Evolutionary conservation across 139 green algal genomes (phyloP).

Genomic region (Chlamydomonas sp.): DNA sequence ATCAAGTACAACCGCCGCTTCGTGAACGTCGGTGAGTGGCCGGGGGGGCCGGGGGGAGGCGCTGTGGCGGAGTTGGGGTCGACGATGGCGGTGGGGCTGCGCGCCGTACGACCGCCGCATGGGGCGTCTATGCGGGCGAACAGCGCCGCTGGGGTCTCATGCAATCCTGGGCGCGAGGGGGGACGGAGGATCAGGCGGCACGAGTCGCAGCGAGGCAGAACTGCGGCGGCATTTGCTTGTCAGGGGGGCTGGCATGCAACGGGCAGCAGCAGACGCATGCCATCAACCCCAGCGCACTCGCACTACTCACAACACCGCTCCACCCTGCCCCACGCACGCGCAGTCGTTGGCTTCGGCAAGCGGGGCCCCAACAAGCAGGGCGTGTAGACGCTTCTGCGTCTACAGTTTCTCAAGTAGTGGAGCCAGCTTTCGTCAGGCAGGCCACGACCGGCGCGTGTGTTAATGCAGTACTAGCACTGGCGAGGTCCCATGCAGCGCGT

Average conservation of each 20-base stretch:
- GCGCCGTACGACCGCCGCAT: not conserved
- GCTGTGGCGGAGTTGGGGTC: no score
- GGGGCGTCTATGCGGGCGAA: not conserved
- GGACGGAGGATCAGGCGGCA: not conserved
- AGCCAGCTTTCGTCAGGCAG: not conserved
- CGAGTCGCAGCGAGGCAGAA: not conserved
- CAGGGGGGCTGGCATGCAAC: no score
- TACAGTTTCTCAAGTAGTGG: not conserved
- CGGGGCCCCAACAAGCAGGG: constrained; percentile 73
- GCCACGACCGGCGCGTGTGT: not conserved
- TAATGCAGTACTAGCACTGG: not conserved
- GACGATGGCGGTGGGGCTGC: no score
- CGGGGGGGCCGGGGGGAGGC: not conserved
- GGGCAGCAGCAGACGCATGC: no score
- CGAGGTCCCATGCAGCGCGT: not conserved
- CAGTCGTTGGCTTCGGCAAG: constrained; percentile 83
- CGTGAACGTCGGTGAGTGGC: constrained; percentile 54
- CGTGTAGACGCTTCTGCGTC: not conserved
- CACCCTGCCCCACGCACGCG: not conserved
- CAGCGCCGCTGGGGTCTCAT: not conserved
- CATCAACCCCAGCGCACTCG: not conserved
- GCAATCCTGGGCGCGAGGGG: not conserved
- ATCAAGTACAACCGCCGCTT: constrained; percentile 98
- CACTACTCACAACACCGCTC: not conserved
- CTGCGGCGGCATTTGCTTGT: not conserved